A percentile compares a stretch with the other conserved stretches of the same genome.
Conservation (phyloP, 2,329 filamentous ascomycete genomes). For the Capronia epimyces region DNA sequence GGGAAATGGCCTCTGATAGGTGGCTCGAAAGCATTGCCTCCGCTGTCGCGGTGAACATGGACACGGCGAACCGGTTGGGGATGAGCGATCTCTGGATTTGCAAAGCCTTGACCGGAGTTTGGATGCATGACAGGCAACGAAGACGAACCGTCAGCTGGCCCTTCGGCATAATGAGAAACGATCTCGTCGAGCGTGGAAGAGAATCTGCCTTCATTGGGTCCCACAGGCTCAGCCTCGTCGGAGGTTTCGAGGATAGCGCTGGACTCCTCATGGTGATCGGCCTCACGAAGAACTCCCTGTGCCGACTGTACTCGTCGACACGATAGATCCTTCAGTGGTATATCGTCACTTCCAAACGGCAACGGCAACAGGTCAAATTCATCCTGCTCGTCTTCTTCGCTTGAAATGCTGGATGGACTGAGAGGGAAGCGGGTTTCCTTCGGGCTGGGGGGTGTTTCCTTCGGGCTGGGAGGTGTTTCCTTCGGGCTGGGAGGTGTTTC, state of each 20-base stretch:
- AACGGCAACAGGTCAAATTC: not conserved
- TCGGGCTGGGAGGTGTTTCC: conserved; percentile 2
- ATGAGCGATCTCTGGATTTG: not conserved
- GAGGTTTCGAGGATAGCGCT: conserved; percentile 19
- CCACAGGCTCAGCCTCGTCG: not conserved
- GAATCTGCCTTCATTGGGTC: not conserved
- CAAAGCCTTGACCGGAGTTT: not conserved
- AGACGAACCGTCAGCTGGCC: not conserved
- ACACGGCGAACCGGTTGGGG: not conserved
- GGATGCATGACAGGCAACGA: not conserved
- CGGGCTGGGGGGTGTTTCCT: not conserved
- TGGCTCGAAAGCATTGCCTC: not conserved
- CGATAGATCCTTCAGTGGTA: conserved; percentile 9
- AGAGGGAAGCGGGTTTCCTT: conserved; percentile 11
- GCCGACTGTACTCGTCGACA: conserved; percentile 14
- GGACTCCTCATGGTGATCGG: conserved; percentile 19
- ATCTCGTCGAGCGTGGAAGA: conserved; percentile 20
- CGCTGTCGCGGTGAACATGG: not conserved
- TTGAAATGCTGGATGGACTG: conserved; percentile 14
- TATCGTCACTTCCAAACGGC: conserved; percentile 2
- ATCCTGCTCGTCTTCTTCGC: conserved; percentile 13
- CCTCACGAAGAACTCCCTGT: conserved; percentile 14
- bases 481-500: not conserved
- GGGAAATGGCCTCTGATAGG: not conserved
- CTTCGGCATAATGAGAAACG: conserved; percentile 19